phyloP scores from a whole-genome alignment of 441 rosid genomes.

The Erysimum pusillum region DNA sequence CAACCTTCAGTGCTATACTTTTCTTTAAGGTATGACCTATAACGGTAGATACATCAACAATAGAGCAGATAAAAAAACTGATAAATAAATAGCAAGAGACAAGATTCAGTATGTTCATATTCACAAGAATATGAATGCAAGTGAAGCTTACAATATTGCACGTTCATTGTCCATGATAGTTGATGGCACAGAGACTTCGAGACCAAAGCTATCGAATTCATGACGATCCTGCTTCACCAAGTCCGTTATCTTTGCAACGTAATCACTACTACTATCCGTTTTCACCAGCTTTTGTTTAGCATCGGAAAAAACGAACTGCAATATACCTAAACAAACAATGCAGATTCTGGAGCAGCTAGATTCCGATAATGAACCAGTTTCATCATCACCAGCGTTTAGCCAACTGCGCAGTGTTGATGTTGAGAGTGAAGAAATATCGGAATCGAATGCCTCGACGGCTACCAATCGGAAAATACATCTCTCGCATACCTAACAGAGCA shows the following conservation, averaged over 20 bases:
- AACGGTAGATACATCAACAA: constrained; percentile 35
- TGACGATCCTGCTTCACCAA: constrained; percentile 69
- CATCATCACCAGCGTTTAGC: constrained; percentile 38
- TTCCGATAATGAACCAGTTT: constrained; percentile 29
- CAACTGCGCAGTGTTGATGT: constrained; percentile 46
- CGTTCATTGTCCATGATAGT: constrained; percentile 61
- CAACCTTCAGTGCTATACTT: constrained; percentile 69
- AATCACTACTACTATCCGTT: constrained; percentile 51
- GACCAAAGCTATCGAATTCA: constrained; percentile 72
- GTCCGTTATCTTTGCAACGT: constrained; percentile 61
- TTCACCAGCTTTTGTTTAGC: constrained; percentile 53
- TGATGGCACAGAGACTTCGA: constrained; percentile 79
- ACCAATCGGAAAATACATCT: constrained; percentile 81
- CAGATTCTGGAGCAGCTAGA: constrained; percentile 56
- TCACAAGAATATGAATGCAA: constrained; percentile 18
- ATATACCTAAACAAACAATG: constrained; percentile 76
- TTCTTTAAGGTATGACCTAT: constrained; percentile 67
- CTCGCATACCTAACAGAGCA: constrained; percentile 65
- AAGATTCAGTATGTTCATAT: background rate
- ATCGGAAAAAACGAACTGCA: constrained; percentile 67
- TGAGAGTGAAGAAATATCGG: constrained; percentile 48
- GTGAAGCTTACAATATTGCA: constrained; percentile 59
- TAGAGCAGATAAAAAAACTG: background rate
- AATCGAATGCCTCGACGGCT: constrained; percentile 52
- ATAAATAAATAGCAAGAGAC: background rate